A percentile compares a stretch with the other conserved stretches of the same genome.
phyloP scores from a whole-genome alignment of 192 early-diverging fungal species.

The Podila horticola region DNA sequence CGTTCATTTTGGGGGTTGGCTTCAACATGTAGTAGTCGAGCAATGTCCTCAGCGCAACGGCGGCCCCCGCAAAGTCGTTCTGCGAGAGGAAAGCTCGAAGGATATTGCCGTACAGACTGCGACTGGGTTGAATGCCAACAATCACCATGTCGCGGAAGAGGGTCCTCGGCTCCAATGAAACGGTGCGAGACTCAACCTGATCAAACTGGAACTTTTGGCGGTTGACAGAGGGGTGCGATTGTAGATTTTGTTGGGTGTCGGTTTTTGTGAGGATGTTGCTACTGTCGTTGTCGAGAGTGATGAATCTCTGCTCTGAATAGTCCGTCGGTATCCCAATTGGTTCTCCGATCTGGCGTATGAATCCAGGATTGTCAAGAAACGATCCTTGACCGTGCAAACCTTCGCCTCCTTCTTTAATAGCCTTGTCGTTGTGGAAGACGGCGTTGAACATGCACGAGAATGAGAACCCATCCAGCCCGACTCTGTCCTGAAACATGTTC shows the following conservation, averaged over 20 bases:
- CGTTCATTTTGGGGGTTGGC: constrained; percentile 42
- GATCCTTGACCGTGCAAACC: constrained; percentile 20
- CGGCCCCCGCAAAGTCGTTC: constrained; percentile 29
- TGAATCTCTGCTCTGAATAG: constrained; percentile 2
- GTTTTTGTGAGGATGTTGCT: not conserved
- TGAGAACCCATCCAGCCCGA: constrained; percentile 32
- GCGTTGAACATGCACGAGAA: constrained; percentile 50
- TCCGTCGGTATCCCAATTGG: constrained; percentile 6
- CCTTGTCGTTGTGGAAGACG: constrained; percentile 45
- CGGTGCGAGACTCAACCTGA: constrained; percentile 7
- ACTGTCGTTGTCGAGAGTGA: constrained; percentile 11
- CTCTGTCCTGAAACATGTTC: constrained; percentile 31
- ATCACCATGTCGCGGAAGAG: constrained; percentile 48
- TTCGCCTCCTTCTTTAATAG: constrained; percentile 23
- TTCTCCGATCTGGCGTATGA: constrained; percentile 14
- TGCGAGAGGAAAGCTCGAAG: constrained; percentile 29
- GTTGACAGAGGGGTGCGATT: not conserved
- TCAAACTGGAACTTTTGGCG: constrained; percentile 27
- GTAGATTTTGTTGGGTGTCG: not conserved
- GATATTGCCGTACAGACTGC: constrained; percentile 36
- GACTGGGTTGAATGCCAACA: constrained; percentile 33
- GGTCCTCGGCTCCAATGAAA: constrained; percentile 7
- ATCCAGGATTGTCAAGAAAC: not conserved
- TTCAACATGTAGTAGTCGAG: constrained; percentile 27
- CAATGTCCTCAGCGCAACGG: constrained; percentile 22